Evolutionary conservation across 2,329 filamentous ascomycete species (phyloP).

Genomic region (Fusarium sp.): DNA sequence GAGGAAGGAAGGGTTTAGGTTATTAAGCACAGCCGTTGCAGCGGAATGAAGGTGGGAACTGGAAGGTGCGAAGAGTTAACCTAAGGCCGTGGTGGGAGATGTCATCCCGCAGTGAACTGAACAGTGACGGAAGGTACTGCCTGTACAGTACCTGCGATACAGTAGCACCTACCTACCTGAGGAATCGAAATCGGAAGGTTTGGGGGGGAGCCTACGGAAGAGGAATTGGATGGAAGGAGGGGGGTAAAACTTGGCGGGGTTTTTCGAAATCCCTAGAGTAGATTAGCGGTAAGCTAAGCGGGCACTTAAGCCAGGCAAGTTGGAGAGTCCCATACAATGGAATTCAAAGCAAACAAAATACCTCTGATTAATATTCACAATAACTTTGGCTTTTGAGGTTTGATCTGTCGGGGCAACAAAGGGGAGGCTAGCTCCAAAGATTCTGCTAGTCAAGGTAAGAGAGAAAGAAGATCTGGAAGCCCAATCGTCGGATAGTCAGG

Average conservation of each 20-base stretch:
- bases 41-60: slow-evolving; percentile 6
- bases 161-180: slow-evolving; percentile 10
- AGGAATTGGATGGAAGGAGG: not conserved
- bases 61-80: slow-evolving; percentile 5
- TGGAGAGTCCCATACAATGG: not conserved
- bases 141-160: not conserved
- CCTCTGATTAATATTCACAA: not conserved
- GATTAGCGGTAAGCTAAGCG: slow-evolving; percentile 38
- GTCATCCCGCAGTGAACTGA: not conserved
- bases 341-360: not conserved
- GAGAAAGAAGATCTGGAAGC: slow-evolving; percentile 21
- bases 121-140: not conserved
- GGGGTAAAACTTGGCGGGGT: slow-evolving; percentile 44
- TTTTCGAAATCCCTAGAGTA: slow-evolving; percentile 36
- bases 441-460: slow-evolving; percentile 5
- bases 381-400: not conserved
- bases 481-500: slow-evolving; percentile 17
- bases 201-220: slow-evolving; percentile 11
- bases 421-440: not conserved
- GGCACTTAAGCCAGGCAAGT: slow-evolving; percentile 7
- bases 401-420: not conserved
- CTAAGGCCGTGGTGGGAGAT: slow-evolving; percentile 3
- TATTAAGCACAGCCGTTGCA: slow-evolving; percentile 28
- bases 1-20: slow-evolving; percentile 33
- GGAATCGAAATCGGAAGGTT: slow-evolving; percentile 32